A percentile compares a stretch with the other conserved stretches of the same genome.
Evolutionary conservation across 2,329 filamentous ascomycete genomes (phyloP).

Genomic region (Sordariomycetes sp.): DNA sequence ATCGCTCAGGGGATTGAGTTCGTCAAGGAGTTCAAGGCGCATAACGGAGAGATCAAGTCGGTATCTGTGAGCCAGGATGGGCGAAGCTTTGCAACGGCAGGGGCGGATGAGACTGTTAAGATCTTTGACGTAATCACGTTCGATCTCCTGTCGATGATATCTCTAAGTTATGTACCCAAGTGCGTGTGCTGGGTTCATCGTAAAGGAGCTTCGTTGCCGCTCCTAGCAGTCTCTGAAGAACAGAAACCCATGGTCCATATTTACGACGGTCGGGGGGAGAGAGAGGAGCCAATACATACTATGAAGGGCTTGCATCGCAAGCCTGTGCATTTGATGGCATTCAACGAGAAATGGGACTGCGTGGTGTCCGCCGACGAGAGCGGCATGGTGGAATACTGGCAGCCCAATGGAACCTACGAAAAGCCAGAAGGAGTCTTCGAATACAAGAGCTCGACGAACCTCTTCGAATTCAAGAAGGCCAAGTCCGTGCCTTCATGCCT

Average conservation of each 20-base stretch:
- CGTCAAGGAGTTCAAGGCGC: constrained; percentile 94
- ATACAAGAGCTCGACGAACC: constrained; percentile 85
- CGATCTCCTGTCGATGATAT: constrained; percentile 74
- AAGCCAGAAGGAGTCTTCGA: constrained; percentile 89
- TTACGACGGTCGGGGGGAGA: constrained; percentile 85
- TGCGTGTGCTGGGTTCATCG: constrained; percentile 88
- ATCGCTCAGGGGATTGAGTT: constrained; percentile 85
- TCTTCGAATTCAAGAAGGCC: constrained; percentile 96
- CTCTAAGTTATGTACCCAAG: constrained; percentile 65
- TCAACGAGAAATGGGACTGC: constrained; percentile 83
- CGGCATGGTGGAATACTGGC: constrained; percentile 97
- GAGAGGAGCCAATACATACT: constrained; percentile 64
- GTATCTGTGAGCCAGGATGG: constrained; percentile 85
- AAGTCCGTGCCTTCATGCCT: constrained; percentile 78
- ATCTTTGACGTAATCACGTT: constrained; percentile 81
- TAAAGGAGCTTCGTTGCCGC: constrained; percentile 76
- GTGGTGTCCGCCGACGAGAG: constrained; percentile 81
- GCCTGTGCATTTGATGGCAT: constrained; percentile 76
- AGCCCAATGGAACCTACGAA: constrained; percentile 68
- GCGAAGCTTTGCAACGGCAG: constrained; percentile 85
- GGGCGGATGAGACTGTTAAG: constrained; percentile 69
- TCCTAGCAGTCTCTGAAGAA: constrained; percentile 76
- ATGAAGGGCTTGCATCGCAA: constrained; percentile 73
- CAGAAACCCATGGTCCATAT: constrained; percentile 65
- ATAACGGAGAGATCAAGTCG: constrained; percentile 73